Conservation (phyloP, 2,329 filamentous ascomycete genomes). For the Xylariaceae sp. region DNA sequence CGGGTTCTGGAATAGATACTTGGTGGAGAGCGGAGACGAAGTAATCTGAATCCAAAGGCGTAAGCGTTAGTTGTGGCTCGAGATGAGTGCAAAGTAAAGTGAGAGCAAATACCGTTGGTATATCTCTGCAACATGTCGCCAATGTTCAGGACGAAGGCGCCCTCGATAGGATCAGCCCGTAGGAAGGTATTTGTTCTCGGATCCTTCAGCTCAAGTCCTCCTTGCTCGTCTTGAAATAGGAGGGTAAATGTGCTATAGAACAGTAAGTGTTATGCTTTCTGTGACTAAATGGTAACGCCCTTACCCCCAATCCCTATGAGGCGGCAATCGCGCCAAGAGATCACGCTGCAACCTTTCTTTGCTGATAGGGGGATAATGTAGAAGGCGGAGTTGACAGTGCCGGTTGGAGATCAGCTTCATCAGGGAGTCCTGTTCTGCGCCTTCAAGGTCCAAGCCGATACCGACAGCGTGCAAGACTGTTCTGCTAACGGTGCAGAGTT, state of each 20-base stretch:
- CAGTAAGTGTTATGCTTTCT: background rate
- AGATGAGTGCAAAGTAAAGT: background rate
- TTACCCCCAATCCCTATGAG: background rate
- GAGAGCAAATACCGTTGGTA: slow-evolving; percentile 33
- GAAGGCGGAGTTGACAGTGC: slow-evolving; percentile 54
- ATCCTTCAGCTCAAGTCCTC: slow-evolving; percentile 43
- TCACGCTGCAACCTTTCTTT: slow-evolving; percentile 38
- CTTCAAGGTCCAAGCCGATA: slow-evolving; percentile 40
- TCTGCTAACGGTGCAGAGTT: slow-evolving; percentile 37
- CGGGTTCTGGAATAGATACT: slow-evolving; percentile 40
- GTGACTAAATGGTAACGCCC: too few species aligned
- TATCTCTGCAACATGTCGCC: slow-evolving; percentile 37
- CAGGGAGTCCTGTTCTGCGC: slow-evolving; percentile 40
- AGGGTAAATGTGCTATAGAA: slow-evolving; percentile 37
- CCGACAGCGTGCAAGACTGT: slow-evolving; percentile 42
- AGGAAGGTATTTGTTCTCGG: slow-evolving; percentile 32
- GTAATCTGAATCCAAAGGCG: slow-evolving; percentile 33
- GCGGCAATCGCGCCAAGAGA: background rate
- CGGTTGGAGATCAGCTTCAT: slow-evolving; percentile 46
- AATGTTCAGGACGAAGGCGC: slow-evolving; percentile 35
- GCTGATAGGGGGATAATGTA: slow-evolving; percentile 52
- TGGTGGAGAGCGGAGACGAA: slow-evolving; percentile 50
- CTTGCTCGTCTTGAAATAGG: slow-evolving; percentile 40
- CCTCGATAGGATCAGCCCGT: slow-evolving; percentile 30
- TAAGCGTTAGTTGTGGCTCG: slow-evolving; percentile 3